A percentile compares a stretch with the other conserved stretches of the same genome.
These are phyloP conservation scores for Ustilago shanxiensis DNA, from an alignment of 1,284 basidiomycete species.

Conservation along the genomic window DNA sequence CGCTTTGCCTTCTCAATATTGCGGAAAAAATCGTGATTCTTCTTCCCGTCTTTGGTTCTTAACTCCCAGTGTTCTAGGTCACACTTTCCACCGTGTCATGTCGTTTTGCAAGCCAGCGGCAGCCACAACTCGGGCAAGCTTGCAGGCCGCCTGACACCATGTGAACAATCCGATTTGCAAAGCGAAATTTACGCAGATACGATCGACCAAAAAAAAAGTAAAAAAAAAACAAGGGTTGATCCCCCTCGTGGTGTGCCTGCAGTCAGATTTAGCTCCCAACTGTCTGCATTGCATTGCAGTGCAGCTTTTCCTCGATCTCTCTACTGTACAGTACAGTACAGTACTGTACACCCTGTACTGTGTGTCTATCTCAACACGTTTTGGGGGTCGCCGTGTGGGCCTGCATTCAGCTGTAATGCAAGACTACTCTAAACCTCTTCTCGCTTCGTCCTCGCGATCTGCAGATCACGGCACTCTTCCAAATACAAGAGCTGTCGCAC, in stretches of 20 bases:
- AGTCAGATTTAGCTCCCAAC: background rate
- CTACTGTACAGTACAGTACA: no score
- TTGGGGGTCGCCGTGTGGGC: slow-evolving; percentile 1
- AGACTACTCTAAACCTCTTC: slow-evolving; percentile 3
- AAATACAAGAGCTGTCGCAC: background rate
- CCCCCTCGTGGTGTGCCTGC: slow-evolving; percentile 4
- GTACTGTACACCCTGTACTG: no score
- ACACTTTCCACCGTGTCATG: background rate
- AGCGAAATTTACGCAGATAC: background rate
- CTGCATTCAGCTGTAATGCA: slow-evolving; percentile 3
- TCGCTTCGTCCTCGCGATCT: background rate
- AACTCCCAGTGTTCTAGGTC: background rate
- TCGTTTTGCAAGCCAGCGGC: background rate
- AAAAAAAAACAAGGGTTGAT: background rate
- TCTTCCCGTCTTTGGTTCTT: background rate
- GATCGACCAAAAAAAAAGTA: no score
- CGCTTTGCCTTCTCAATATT: no score
- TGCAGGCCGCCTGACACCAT: background rate
- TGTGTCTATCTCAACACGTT: background rate
- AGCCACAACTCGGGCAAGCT: background rate
- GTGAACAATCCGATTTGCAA: no score
- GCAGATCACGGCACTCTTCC: background rate
- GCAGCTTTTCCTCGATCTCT: no score
- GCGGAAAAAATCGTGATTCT: no score
- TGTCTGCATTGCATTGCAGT: background rate